Evolutionary conservation across 306 rosid species (phyloP).

Genomic region (Echinosophora koreensis): DNA sequence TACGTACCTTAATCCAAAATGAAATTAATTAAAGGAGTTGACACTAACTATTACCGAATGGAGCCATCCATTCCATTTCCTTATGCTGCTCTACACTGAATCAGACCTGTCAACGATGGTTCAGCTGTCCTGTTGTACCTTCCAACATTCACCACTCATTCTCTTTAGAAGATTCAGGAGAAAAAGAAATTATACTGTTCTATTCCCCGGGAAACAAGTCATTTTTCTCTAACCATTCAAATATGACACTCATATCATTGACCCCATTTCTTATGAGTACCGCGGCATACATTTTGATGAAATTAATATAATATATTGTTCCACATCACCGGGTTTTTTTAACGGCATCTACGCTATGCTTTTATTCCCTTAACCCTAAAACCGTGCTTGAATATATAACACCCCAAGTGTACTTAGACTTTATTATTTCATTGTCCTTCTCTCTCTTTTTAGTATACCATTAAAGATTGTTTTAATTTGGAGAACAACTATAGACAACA

Average conservation of each 20-base stretch:
- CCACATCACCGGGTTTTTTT: too few relatives aligned
- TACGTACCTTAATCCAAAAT: too few relatives aligned
- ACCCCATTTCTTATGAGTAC: too few relatives aligned
- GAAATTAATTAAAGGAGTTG: too few relatives aligned
- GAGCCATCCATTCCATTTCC: not conserved
- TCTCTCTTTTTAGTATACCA: too few relatives aligned
- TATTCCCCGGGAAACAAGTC: conserved; percentile 17
- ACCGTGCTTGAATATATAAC: not conserved
- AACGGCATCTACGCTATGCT: not conserved
- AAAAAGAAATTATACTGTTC: not conserved
- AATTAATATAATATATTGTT: not conserved
- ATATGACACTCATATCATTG: not conserved
- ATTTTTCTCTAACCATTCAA: conserved; percentile 13
- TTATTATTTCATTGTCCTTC: not conserved
- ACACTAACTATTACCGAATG: not conserved
- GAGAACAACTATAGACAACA: too few relatives aligned
- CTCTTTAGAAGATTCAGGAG: conserved; percentile 29
- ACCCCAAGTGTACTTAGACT: not conserved
- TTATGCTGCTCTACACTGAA: not conserved
- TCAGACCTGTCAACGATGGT: not conserved
- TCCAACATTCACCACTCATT: not conserved
- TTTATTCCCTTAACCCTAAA: not conserved
- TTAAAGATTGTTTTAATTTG: too few relatives aligned
- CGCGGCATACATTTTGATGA: not conserved
- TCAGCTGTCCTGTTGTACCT: not conserved